Evolutionary conservation across 2,329 filamentous ascomycete species (phyloP).

Genomic region (Fusarium penzigii): DNA sequence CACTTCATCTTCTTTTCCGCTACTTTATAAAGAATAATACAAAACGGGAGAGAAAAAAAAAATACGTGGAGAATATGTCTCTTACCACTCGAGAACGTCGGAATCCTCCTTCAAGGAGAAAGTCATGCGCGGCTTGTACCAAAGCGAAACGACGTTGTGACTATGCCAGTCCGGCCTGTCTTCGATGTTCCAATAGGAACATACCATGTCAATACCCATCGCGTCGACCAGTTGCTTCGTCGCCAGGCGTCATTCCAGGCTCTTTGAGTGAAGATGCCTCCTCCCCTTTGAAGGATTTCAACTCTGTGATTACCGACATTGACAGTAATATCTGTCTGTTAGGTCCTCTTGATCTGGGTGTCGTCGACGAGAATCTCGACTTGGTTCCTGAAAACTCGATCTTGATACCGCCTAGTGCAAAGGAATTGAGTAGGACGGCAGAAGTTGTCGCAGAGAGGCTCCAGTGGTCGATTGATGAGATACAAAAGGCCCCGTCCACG

Average conservation of each 20-base stretch:
- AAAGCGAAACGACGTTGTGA: slow-evolving; percentile 60
- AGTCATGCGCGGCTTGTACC: slow-evolving; percentile 58
- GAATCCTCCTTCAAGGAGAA: slow-evolving; percentile 51
- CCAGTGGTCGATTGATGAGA: slow-evolving; percentile 49
- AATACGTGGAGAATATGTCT: slow-evolving; percentile 22
- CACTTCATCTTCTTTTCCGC: no score
- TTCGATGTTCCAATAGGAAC: slow-evolving; percentile 50
- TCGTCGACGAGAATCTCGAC: slow-evolving; percentile 19
- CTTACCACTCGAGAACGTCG: slow-evolving; percentile 37
- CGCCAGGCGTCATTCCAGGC: slow-evolving; percentile 8
- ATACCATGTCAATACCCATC: slow-evolving; percentile 50
- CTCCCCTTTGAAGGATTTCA: slow-evolving; percentile 18
- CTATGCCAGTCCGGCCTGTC: slow-evolving; percentile 51
- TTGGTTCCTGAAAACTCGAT: slow-evolving; percentile 24
- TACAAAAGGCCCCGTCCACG: slow-evolving; percentile 48
- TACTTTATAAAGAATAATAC: no score
- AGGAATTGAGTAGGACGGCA: slow-evolving; percentile 22
- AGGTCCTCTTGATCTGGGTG: slow-evolving; percentile 10
- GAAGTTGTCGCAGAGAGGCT: slow-evolving; percentile 36
- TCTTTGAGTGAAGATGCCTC: slow-evolving; percentile 8
- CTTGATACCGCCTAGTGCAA: slow-evolving; percentile 24
- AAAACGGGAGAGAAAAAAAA: no score
- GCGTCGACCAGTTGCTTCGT: not conserved
- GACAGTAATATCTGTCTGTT: slow-evolving; percentile 13
- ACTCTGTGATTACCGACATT: slow-evolving; percentile 14